These are phyloP conservation scores for Gaillardinia entomophila DNA, from an alignment of 805 yeast species.

Conservation along the genomic window DNA sequence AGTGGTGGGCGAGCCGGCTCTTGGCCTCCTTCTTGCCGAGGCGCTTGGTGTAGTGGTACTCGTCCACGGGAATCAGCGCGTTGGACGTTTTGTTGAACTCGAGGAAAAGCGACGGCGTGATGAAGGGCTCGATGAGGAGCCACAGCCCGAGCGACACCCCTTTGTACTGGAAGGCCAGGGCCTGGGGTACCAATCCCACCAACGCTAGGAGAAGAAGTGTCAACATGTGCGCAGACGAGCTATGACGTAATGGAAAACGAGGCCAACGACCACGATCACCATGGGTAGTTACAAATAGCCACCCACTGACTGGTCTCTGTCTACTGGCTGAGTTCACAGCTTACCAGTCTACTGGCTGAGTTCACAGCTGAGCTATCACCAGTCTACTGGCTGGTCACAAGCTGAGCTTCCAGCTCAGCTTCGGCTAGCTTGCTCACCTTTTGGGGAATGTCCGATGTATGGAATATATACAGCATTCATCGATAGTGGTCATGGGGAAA, in stretches of 20 bases:
- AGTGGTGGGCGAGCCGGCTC: slow-evolving; percentile 55
- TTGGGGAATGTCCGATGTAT: neutral
- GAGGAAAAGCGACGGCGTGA: slow-evolving; percentile 71
- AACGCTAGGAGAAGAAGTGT: no score
- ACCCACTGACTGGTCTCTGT: no score
- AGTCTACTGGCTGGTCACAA: no score
- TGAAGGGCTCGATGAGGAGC: slow-evolving; percentile 83
- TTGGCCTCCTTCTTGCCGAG: slow-evolving; percentile 60
- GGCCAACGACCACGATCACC: no score
- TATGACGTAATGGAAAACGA: no score
- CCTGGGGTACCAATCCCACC: no score
- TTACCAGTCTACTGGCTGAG: no score
- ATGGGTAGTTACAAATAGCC: no score
- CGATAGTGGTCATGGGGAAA: slow-evolving; percentile 10
- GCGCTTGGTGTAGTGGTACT: slow-evolving; percentile 57
- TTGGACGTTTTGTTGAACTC: slow-evolving; percentile 35
- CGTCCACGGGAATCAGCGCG: slow-evolving; percentile 67
- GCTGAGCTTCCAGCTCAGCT: no score
- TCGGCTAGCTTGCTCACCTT: neutral
- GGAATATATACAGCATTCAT: neutral
- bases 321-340: no score
- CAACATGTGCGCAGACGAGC: no score
- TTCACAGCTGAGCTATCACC: no score
- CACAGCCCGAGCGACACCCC: slow-evolving; percentile 91
- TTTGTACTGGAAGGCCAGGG: slow-evolving; percentile 9